Evolutionary conservation across 139 green algal species (phyloP).

Genomic region (Ettlia oleoabundans): DNA sequence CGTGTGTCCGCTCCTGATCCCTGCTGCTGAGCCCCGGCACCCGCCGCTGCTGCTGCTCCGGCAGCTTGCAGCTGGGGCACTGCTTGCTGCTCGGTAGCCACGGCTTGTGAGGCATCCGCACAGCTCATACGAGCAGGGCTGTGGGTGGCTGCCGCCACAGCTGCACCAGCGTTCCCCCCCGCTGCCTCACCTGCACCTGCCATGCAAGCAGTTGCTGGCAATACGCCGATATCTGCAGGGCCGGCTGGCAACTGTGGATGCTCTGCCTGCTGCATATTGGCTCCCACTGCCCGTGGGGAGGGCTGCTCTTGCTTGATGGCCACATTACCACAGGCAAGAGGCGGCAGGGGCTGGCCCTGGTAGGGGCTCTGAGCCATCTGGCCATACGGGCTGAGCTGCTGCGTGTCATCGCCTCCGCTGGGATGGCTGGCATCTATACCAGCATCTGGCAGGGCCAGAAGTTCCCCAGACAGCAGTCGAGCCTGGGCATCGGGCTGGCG

Average conservation of each 20-base stretch:
- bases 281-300: background rate
- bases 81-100: background rate
- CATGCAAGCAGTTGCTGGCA: too few relatives aligned
- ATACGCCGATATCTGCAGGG: background rate
- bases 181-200: too few relatives aligned
- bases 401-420: background rate
- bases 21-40: background rate
- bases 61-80: background rate
- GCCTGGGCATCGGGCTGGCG: background rate
- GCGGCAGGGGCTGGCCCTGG: background rate
- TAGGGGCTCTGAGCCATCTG: constrained; percentile 31
- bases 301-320: constrained; percentile 22
- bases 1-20: background rate
- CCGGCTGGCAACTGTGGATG: too few relatives aligned
- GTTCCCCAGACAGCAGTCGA: background rate
- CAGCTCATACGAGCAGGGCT: constrained; percentile 27
- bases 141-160: background rate
- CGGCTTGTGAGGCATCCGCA: background rate
- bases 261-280: too few relatives aligned
- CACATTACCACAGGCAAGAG: background rate
- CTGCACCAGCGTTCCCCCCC: background rate
- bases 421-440: constrained; percentile 2
- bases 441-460: background rate
- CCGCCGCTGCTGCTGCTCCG: constrained; percentile 5
- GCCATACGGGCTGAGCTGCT: constrained; percentile 11